phyloP scores from a whole-genome alignment of 352 stramenopile species.

The Pythium dissotocum region DNA sequence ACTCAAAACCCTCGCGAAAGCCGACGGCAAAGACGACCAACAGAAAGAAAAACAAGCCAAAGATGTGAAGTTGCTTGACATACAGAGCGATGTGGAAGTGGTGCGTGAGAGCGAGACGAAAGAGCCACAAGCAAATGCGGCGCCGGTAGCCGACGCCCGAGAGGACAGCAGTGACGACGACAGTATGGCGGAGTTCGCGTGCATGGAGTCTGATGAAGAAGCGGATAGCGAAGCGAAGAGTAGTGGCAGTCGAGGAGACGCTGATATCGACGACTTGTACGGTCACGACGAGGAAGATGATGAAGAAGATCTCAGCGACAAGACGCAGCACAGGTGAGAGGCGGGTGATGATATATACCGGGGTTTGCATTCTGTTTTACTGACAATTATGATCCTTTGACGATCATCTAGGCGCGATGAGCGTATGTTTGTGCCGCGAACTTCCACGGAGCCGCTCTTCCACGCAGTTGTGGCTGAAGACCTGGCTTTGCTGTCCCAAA shows the following conservation, averaged over 20 bases:
- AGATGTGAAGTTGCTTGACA: not conserved
- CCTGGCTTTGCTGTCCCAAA: slow-evolving; percentile 10
- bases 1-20: not conserved
- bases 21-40: not conserved
- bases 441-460: slow-evolving; percentile 16
- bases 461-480: slow-evolving; percentile 21
- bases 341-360: not conserved
- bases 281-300: slow-evolving; percentile 6
- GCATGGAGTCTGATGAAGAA: slow-evolving; percentile 20
- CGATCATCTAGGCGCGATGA: slow-evolving; percentile 2
- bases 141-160: not conserved
- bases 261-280: slow-evolving; percentile 20
- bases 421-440: slow-evolving; percentile 23
- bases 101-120: not conserved
- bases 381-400: not conserved
- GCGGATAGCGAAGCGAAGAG: not conserved
- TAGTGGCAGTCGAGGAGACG: not conserved
- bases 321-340: not conserved
- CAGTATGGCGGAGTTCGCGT: slow-evolving; percentile 21
- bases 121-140: not conserved
- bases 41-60: not conserved
- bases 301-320: slow-evolving; percentile 2
- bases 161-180: slow-evolving; percentile 6
- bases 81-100: not conserved
- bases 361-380: not conserved